Evolutionary conservation across 495 filamentous ascomycete species (phyloP), one percentile per base, ranked within the genome.

Genomic region (Saxophila tyrrhenica): DNA sequence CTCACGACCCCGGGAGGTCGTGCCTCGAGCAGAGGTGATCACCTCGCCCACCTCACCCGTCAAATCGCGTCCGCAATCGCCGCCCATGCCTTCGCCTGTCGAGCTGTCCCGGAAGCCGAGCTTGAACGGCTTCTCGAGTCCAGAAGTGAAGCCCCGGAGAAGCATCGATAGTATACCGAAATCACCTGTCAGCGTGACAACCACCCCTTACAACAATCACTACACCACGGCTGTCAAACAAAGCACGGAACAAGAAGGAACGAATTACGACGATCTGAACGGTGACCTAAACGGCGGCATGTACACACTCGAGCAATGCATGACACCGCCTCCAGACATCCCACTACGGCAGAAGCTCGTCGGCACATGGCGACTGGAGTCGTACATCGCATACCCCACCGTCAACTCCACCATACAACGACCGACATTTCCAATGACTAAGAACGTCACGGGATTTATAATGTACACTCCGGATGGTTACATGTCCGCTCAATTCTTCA

Each of bases 401-500:
- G 48, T 56, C 1, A 43, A 19, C 2, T 64, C 51, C 15, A 17
- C 38, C 9, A 50, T 55, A 1, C 51, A 54, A 43, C 48, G 58
- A 25, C 52, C 61, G 3, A 63, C 60, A 47, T 64, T 60, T 53
- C 64, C 65, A 13, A 59, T 64, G 52, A 62, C 54, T 11, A 51
- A 54, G 32, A 55, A 60, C 47, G 64, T 59, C 32, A 57, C 39
- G 13, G 65, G 65, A 54, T 60, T 62, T 29, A 59, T 66, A 45
- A 58, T 64, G 47, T 67, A 66, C 55, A 64, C 64, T 10, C 52
- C 61, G 2, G 64, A 64, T 50, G 64, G 65, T 13, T 67, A 67
- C 55, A 64, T 67, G 64, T 66, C 61, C 2, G 62, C 59, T 20
- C 64, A 67, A 39, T 54, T 67, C 47, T 23, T 64, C 50, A 60